Base-by-base conservation (phyloP, 2,329 filamentous ascomycete genomes). In the Neofusicoccum parvum region DNA sequence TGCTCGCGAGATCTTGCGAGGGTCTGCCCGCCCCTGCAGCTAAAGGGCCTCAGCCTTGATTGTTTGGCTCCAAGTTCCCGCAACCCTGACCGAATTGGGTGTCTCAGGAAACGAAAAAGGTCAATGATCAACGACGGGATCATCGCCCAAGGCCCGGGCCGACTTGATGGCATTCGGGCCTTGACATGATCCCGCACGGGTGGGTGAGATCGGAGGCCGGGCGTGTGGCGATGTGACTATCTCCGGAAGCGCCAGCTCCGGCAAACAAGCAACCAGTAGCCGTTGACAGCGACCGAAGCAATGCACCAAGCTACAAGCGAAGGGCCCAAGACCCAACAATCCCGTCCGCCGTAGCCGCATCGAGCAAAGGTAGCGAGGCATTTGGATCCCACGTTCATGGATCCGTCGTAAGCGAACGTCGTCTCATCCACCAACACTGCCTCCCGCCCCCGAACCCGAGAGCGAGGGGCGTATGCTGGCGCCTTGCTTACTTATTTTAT, bases 291-390 rank as follows among this genome's bases (percentile, higher is more conserved):
- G 56, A 7, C 56, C 43, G n/a, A 49, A 60, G 56, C 56, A 60
- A 46, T 48, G 43, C 56, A 60, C 56, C 56, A 60, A 49, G 56
- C 43, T 39, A 43, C 32, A 60, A 48, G 41, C 56, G 56, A 60
- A 48, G 56, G n/a, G 15, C n/a, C 43, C n/a, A 45, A 39, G 37
- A 17, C 43, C 43, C 32, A 32, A 36, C 56, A 32, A 20, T 37
- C 50, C 50, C 50, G n/a, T 39, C 17, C 34, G 27, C 50, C 43
- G 27, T 60, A 60, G 34, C 56, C 56, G 15, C 7, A 17, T 60
- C 32, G 6, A 27, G 56, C 15, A 60, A 49, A 9, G 23, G n/a
- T 60, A 20, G 56, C 56, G 56, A 60, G 10, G 32, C 37, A 20
- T 60, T 9, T 60, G 54, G 41, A 59, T 59, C 54, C 54, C 32